These are phyloP conservation scores for Fusarium austroafricanum DNA, from an alignment of 2,329 filamentous ascomycete species.

Conservation along the genomic window DNA sequence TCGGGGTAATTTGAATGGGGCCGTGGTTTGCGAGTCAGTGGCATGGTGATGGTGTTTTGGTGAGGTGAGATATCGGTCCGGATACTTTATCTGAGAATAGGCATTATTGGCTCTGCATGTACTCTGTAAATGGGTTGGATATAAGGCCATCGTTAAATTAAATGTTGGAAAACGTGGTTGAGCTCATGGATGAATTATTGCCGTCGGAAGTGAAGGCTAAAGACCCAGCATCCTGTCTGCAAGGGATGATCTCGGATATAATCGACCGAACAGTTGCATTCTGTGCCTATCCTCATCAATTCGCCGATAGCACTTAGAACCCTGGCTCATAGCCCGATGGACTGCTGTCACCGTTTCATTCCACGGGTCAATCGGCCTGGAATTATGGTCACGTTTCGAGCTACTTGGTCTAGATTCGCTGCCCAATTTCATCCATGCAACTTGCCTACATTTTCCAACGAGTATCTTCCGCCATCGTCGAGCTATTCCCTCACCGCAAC, in stretches of 20 bases:
- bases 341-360: background rate
- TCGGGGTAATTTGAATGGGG: background rate
- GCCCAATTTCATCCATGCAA: background rate
- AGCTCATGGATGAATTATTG: background rate
- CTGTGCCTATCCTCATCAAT: background rate
- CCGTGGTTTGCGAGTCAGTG: slow-evolving; percentile 6
- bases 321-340: background rate
- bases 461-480: background rate
- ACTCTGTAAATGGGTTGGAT: background rate
- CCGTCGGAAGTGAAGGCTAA: background rate
- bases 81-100: background rate
- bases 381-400: background rate
- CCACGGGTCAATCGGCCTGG: background rate
- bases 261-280: background rate
- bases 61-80: background rate
- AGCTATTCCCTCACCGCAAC: background rate
- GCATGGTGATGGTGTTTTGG: background rate
- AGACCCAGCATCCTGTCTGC: too few species aligned
- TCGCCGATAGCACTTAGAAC: background rate
- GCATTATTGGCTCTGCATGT: background rate
- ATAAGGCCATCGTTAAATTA: background rate
- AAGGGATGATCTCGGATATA: background rate
- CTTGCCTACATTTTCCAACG: background rate
- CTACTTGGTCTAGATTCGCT: background rate
- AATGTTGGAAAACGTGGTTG: background rate